Evolutionary conservation across 1,284 basidiomycete genomes (phyloP).

Genomic region (Omphalotus olearius): DNA sequence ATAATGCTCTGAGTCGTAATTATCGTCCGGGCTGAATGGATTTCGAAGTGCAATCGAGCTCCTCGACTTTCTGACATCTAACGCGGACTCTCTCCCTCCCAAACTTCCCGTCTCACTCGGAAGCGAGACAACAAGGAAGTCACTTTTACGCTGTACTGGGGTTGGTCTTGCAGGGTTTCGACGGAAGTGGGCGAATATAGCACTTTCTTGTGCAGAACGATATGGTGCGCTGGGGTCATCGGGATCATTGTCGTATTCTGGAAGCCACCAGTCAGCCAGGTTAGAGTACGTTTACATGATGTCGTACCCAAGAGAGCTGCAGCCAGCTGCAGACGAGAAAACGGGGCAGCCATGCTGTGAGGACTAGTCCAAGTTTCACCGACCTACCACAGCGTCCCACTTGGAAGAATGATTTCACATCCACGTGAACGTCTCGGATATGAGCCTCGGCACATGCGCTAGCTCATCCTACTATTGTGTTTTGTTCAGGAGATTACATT

Average conservation of each 20-base stretch:
- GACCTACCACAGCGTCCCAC: not conserved
- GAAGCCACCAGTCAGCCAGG: not conserved
- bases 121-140: conserved; percentile 65
- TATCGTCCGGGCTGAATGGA: conserved; percentile 63
- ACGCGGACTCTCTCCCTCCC: conserved; percentile 42
- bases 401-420: not conserved
- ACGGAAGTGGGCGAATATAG: conserved; percentile 73
- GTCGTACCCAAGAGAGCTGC: conserved; percentile 70
- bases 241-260: conserved; percentile 82
- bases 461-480: too few species aligned
- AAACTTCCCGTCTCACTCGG: conserved; percentile 52
- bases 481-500: too few species aligned
- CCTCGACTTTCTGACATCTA: conserved; percentile 40
- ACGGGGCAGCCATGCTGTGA: conserved; percentile 40
- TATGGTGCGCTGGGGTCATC: conserved; percentile 53
- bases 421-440: not conserved
- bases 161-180: conserved; percentile 43
- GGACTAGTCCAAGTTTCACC: not conserved
- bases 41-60: conserved; percentile 63
- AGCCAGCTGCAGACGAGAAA: conserved; percentile 76
- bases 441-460: not conserved
- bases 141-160: conserved; percentile 43
- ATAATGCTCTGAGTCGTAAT: conserved; percentile 36
- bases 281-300: not conserved
- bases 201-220: conserved; percentile 74